Evolutionary conservation across 2,329 filamentous ascomycete genomes (phyloP), one percentile per base, ranked within the genome.

Genomic region (Curvularia sp.): DNA sequence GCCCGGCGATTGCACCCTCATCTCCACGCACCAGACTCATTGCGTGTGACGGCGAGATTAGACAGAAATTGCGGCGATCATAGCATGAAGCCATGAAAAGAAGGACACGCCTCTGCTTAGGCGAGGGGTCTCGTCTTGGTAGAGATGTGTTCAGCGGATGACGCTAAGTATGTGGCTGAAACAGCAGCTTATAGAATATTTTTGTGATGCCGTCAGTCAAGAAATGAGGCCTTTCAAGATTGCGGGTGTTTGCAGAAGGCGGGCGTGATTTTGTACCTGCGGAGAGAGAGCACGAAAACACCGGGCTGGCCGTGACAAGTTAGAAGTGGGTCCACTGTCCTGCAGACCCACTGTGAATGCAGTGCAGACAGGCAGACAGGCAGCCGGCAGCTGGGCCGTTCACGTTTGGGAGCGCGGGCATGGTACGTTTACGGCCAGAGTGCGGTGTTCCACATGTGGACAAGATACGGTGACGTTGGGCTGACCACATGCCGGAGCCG

Each of bases 1-100:
- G 71, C 50, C 68, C 68, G 70, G 63, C 57, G 54, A 65, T 58
- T 50, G 51, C 49, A 36, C 48, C 19, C 46, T 60, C 43, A 43
- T 49, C 36, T 53, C 38, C 28, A 47, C 27, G 49, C 45, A 47
- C 50, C 41, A 54, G 55, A 47, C 45, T 46, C 49, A 39, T 54
- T 43, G 60, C 58, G 59, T 64, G 56, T 55, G 57, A 59, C 38
- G 39, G 28, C 42, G 19, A 54, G 57, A 27, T 27, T 55, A 21
- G 46, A n/a, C 25, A 53, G 43, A 53, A 54, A 52, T 58, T 55
- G 47, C 59, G 59, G 51, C 63, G 59, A 66, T 66, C 53, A 46
- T 46, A 34, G 61, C 51, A 61, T 55, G 53, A 34, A 59, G 55
- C 46, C 23, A 59, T 54, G 52, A 32, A 54, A 38, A 47, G 27